Evolutionary conservation across 169 alveolate genomes (phyloP).

Genomic region (Hepatocystis sp.): DNA sequence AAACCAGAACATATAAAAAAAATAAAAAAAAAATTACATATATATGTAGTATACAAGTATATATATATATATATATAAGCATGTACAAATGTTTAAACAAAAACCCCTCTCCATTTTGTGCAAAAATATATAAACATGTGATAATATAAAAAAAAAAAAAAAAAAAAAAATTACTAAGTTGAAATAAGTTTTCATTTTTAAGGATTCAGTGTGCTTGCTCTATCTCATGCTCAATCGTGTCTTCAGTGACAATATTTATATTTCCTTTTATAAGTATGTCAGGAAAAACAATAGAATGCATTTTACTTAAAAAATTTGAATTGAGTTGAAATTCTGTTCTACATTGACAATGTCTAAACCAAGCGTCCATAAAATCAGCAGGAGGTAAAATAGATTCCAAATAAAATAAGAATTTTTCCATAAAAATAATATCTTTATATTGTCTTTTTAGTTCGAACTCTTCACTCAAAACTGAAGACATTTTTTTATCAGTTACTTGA

Average conservation of each 20-base stretch:
- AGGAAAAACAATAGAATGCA: constrained; percentile 33
- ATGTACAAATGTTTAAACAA: constrained; percentile 1
- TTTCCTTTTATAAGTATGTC: constrained; percentile 68
- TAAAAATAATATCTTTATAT: constrained; percentile 84
- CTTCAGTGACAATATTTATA: constrained; percentile 57
- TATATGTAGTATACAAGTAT: not conserved
- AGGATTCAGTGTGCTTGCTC: no score
- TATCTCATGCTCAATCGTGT: constrained; percentile 26
- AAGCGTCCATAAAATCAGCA: constrained; percentile 87
- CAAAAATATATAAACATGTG: no score
- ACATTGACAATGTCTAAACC: constrained; percentile 77
- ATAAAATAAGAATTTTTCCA: constrained; percentile 82
- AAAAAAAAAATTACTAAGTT: not conserved
- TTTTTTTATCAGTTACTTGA: constrained; percentile 83
- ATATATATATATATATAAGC: not conserved
- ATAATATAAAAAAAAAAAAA: no score
- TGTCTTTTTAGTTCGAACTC: constrained; percentile 84
- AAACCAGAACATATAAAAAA: no score
- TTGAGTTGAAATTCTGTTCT: constrained; percentile 46
- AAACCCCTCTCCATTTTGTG: no score
- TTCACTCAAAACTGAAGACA: constrained; percentile 83
- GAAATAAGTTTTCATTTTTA: not conserved
- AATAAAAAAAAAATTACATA: no score
- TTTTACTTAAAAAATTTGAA: constrained; percentile 10
- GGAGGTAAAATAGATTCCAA: constrained; percentile 86